Percentiles rank a stretch among this genome's conserved stretches.
Evolutionary conservation across 768 basidiomycete genomes (phyloP).

Genomic region (Cyclocybe aegerita): DNA sequence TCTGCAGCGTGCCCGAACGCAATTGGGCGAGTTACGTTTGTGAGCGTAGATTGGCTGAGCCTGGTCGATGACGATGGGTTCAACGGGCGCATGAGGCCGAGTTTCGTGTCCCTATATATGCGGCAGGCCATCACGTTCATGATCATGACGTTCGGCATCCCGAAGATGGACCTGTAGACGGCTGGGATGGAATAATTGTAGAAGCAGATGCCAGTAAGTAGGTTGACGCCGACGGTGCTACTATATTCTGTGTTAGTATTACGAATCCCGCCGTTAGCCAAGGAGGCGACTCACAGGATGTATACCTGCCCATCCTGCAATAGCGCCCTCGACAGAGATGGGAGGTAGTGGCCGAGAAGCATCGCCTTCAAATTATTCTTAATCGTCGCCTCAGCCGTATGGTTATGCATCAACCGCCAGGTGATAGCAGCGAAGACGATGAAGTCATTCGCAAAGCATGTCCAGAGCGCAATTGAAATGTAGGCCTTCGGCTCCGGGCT

Average conservation of each 20-base stretch:
- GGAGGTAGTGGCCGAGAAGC: not conserved
- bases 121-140: not conserved
- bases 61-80: no score
- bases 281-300: not conserved
- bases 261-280: not conserved
- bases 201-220: not conserved
- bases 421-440: not conserved
- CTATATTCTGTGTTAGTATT: not conserved
- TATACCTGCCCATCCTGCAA: not conserved
- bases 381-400: not conserved
- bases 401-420: not conserved
- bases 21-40: no score
- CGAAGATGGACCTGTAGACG: not conserved
- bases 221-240: not conserved
- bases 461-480: no score
- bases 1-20: no score
- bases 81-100: not conserved
- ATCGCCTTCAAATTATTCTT: not conserved
- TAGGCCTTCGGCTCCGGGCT: no score
- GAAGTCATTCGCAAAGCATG: not conserved
- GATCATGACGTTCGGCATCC: not conserved
- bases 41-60: no score
- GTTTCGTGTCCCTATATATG: not conserved
- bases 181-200: not conserved
- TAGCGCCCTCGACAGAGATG: not conserved